Evolutionary conservation across 2,329 filamentous ascomycete genomes (phyloP).

Genomic region (Penicillium sp.): DNA sequence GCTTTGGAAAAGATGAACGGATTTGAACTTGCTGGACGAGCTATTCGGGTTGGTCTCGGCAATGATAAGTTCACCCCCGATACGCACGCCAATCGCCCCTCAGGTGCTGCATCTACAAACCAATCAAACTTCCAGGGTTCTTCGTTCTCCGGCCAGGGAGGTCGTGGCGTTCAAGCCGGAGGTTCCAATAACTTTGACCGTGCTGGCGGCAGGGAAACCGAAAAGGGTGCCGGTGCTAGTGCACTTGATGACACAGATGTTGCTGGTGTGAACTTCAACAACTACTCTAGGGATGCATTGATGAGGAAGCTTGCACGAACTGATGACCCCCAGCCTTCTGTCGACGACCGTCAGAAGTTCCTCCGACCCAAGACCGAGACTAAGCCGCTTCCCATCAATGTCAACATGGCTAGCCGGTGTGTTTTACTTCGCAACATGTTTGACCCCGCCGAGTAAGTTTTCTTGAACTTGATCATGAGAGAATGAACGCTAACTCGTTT

Average conservation of each 20-base stretch:
- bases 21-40: constrained; percentile 94
- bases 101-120: constrained; percentile 64
- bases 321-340: constrained; percentile 68
- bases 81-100: constrained; percentile 91
- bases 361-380: constrained; percentile 76
- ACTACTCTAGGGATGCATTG: constrained; percentile 95
- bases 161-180: constrained; percentile 78
- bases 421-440: constrained; percentile 96
- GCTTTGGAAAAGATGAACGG: constrained; percentile 99
- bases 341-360: constrained; percentile 68
- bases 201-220: constrained; percentile 81
- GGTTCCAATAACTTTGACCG: constrained; percentile 79
- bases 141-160: constrained; percentile 84
- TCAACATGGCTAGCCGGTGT: constrained; percentile 90
- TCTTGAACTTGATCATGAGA: neutral
- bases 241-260: constrained; percentile 97
- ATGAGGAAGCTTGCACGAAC: constrained; percentile 98
- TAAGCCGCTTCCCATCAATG: constrained; percentile 77
- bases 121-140: constrained; percentile 79
- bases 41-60: constrained; percentile 96
- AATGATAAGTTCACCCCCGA: constrained; percentile 99
- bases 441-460: constrained; percentile 79
- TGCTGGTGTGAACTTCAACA: constrained; percentile 98
- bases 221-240: constrained; percentile 85
- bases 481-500: constrained; percentile 33